Conservation (phyloP, 768 basidiomycete species). For the Hericium erinaceus region DNA sequence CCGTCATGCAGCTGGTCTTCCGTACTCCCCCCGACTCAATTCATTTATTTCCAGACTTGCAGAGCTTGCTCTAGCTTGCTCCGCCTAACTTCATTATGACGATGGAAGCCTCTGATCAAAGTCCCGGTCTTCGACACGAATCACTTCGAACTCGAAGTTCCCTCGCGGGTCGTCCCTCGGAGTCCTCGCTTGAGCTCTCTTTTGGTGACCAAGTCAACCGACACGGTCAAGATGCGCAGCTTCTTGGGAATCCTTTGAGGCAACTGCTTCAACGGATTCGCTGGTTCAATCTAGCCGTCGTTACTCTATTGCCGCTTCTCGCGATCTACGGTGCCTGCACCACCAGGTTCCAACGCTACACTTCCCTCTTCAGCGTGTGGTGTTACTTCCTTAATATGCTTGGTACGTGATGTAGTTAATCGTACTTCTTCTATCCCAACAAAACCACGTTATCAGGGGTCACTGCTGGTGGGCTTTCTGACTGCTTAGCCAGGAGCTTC, state of each 20-base stretch:
- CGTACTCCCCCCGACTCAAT: too few species aligned
- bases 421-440: background rate
- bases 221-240: background rate
- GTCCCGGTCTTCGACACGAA: too few species aligned
- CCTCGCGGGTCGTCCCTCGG: too few species aligned
- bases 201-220: too few species aligned
- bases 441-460: conserved; percentile 10
- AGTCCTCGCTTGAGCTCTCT: too few species aligned
- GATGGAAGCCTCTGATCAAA: too few species aligned
- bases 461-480: conserved; percentile 12
- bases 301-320: background rate
- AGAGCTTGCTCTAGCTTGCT: too few species aligned
- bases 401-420: background rate
- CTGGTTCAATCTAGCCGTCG: conserved; percentile 3
- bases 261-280: background rate
- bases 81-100: too few species aligned
- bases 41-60: too few species aligned
- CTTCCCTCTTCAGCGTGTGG: background rate
- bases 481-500: too few species aligned
- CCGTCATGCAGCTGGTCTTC: too few species aligned
- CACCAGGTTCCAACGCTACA: background rate
- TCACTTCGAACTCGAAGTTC: too few species aligned
- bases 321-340: conserved; percentile 1
- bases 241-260: background rate
- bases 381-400: conserved; percentile 5